Conservation (phyloP, 345 rosid genomes). For the thale cress (Arabidopsis thaliana) region TAIR10.1 NC_003071.7:12471001-12471500, state of each 20-base stretch:
- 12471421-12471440: slow-evolving; percentile 62
- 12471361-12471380: slow-evolving; percentile 9
- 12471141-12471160: slow-evolving; percentile 67
- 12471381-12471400: slow-evolving; percentile 88
- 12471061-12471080: neutral
- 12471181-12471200: slow-evolving; percentile 80
- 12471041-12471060: neutral
- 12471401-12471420: slow-evolving; percentile 92
- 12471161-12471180: slow-evolving; percentile 81
- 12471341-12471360: neutral
- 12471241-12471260: slow-evolving; percentile 97
- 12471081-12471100: neutral
- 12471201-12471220: slow-evolving; percentile 95
- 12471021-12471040: neutral
- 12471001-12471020: neutral
- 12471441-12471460: slow-evolving; percentile 21
- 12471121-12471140: neutral
- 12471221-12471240: slow-evolving; percentile 92
- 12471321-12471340: neutral
- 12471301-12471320: neutral
- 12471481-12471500: slow-evolving; percentile 17
- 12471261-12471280: slow-evolving; percentile 90
- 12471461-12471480: slow-evolving; percentile 26
- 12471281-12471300: slow-evolving; percentile 43
- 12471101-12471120: neutral